These are phyloP conservation scores for Rosa hybrid DNA, from an alignment of 331 rosid species.

Conservation along the genomic window DNA sequence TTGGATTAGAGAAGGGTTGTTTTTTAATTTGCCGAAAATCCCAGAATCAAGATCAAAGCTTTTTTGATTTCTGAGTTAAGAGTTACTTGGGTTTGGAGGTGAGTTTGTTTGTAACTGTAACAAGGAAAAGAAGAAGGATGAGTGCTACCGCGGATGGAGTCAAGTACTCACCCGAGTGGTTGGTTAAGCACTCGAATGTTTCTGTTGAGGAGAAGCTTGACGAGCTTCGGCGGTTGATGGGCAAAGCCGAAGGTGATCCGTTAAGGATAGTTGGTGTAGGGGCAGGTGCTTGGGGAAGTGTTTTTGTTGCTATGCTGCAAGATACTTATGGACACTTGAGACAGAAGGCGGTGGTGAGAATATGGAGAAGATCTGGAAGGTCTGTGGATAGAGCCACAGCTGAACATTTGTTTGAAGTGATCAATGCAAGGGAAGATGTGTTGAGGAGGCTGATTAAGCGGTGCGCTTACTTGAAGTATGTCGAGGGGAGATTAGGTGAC, in stretches of 20 bases:
- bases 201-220: slow-evolving; percentile 72
- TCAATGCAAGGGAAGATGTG: slow-evolving; percentile 89
- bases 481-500: slow-evolving; percentile 86
- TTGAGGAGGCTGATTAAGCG: slow-evolving; percentile 82
- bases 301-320: slow-evolving; percentile 78
- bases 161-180: slow-evolving; percentile 31
- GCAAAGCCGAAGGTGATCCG: slow-evolving; percentile 75
- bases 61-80: too few species aligned
- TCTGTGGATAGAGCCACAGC: slow-evolving; percentile 76
- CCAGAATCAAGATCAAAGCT: not conserved
- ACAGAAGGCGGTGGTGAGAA: slow-evolving; percentile 67
- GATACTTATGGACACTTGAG: slow-evolving; percentile 75
- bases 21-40: slow-evolving; percentile 22
- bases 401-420: slow-evolving; percentile 80
- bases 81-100: not conserved
- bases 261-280: slow-evolving; percentile 75
- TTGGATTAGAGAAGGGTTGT: slow-evolving; percentile 13
- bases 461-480: slow-evolving; percentile 88
- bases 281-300: slow-evolving; percentile 96
- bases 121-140: slow-evolving; percentile 43
- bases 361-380: slow-evolving; percentile 86
- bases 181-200: slow-evolving; percentile 42
- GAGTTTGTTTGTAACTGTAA: not conserved
- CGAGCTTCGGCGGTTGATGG: slow-evolving; percentile 59
- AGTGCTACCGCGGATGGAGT: slow-evolving; percentile 32